A percentile compares a stretch with the other conserved stretches of the same genome.
phyloP scores from a whole-genome alignment of 202 grass and related monocot genomes.

The Schoenoplectus tabernaemontani region DNA sequence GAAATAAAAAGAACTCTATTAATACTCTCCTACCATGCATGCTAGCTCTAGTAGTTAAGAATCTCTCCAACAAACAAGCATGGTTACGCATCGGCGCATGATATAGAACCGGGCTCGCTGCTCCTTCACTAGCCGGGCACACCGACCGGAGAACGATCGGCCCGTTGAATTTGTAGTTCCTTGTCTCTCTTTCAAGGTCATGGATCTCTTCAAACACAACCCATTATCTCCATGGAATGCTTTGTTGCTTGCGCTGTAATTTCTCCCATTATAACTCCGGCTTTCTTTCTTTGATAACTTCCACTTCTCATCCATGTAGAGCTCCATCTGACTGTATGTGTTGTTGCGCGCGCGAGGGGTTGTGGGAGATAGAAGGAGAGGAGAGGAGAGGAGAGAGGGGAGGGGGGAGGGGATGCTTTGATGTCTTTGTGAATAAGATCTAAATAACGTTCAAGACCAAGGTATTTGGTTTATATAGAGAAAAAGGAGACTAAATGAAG shows the following conservation, averaged over 20 bases:
- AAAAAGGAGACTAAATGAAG: neutral
- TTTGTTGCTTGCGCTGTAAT: slow-evolving; percentile 14
- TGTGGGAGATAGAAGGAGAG: neutral
- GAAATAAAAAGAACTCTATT: slow-evolving; percentile 13
- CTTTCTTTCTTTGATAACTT: slow-evolving; percentile 48
- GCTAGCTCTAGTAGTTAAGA: slow-evolving; percentile 28
- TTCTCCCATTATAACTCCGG: slow-evolving; percentile 12
- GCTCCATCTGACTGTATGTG: slow-evolving; percentile 28
- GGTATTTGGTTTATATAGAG: slow-evolving; percentile 5
- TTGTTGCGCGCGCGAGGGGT: neutral
- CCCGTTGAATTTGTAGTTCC: slow-evolving; percentile 1
- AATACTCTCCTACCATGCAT: no score
- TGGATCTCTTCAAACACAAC: slow-evolving; percentile 19
- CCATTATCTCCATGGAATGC: slow-evolving; percentile 9
- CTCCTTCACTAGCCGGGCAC: slow-evolving; percentile 75
- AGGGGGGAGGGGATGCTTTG: neutral
- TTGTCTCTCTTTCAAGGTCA: slow-evolving; percentile 8
- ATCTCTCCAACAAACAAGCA: slow-evolving; percentile 87
- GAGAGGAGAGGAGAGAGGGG: no score
- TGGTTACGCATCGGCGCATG: slow-evolving; percentile 86
- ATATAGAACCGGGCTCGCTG: slow-evolving; percentile 89
- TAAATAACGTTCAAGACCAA: neutral
- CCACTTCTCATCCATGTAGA: slow-evolving; percentile 44
- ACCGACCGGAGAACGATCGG: slow-evolving; percentile 61
- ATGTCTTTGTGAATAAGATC: slow-evolving; percentile 3